Percentiles rank a stretch among this genome's conserved stretches.
These are phyloP conservation scores for Microcos paniculata DNA, from an alignment of 345 rosid species.

Conservation along the genomic window DNA sequence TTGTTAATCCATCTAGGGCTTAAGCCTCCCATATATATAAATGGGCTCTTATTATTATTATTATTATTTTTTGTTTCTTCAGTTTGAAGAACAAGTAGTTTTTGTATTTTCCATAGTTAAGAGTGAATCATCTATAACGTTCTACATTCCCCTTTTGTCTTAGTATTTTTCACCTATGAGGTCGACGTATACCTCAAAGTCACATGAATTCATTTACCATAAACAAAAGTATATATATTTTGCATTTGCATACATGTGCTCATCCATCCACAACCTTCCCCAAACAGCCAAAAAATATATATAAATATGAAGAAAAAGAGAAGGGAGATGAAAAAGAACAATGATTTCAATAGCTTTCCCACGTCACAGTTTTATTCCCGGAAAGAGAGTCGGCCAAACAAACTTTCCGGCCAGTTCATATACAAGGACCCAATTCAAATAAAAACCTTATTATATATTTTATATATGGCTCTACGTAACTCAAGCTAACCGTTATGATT, in stretches of 20 bases:
- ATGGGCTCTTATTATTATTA: too few species aligned
- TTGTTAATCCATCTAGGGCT: too few species aligned
- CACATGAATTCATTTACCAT: not conserved
- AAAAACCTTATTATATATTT: conserved; percentile 27
- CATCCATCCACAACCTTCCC: not conserved
- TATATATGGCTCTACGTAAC: conserved; percentile 48
- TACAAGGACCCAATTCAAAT: conserved; percentile 10
- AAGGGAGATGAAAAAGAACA: conserved; percentile 11
- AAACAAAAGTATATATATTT: not conserved
- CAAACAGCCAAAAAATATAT: not conserved
- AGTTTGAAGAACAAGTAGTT: too few species aligned
- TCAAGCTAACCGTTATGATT: conserved; percentile 73
- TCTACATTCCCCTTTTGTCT: too few species aligned
- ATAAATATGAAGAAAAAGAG: conserved; percentile 8
- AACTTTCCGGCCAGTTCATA: conserved; percentile 59
- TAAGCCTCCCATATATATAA: too few species aligned
- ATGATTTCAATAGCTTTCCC: conserved; percentile 16
- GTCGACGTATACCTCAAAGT: not conserved
- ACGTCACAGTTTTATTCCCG: conserved; percentile 52
- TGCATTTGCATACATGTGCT: not conserved
- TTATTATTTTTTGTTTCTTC: too few species aligned
- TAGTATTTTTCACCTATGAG: not conserved
- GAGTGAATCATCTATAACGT: too few species aligned
- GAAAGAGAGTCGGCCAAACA: conserved; percentile 60
- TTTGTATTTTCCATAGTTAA: too few species aligned